Evolutionary conservation across 495 filamentous ascomycete genomes (phyloP), one percentile per base, ranked within the genome.

Genomic region (Trypethelium eluteriae): DNA sequence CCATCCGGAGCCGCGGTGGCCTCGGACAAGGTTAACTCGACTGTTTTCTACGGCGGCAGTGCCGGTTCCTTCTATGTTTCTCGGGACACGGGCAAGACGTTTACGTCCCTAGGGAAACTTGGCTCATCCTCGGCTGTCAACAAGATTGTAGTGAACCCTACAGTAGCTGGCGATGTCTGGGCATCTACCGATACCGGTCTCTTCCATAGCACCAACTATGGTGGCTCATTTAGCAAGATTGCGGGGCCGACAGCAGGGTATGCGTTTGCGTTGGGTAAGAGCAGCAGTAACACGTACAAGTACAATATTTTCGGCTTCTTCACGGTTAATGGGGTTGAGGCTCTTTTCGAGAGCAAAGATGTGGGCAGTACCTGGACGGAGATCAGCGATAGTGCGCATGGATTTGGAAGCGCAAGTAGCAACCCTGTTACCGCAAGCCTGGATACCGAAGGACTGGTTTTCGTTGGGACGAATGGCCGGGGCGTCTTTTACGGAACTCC

Each of bases 381-480:
- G 49, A 79, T 86, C 49, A 81, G 74, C 39, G 77, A 85, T 69
- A 81, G 79, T 12, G 69, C 62, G 6, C 81, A 85, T 64, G 81
- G 83, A 2, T 84, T 85, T 66, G 84, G 82, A 6, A 70, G 78
- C 4, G 77, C 83, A 6, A 73, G 76, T 63, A 71, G 74, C 44
- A 80, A 79, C 66, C 77, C 72, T 64, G 71, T 84, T 14, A 78
- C 76, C 12, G 82, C 81, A 14, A 82, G 81, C 67, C 76, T 77
- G 64, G 81, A 80, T 36, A 76, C 76, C 7, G 79, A 78, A 34
- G 81, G 81, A 25, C 80, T 79, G 66, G 84, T 86, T 0, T 85
- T 81, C 66, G 76, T 86, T 39, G 84, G 84, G 1, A 86, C 83
- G 0, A 86, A 86, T 57, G 84, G 84, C 0, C 78, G 84, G 2